Percentiles rank a stretch among this genome's conserved stretches.
These are phyloP conservation scores for Neurospora sp. DNA, from an alignment of 495 filamentous ascomycete genomes.

Conservation along the genomic window DNA sequence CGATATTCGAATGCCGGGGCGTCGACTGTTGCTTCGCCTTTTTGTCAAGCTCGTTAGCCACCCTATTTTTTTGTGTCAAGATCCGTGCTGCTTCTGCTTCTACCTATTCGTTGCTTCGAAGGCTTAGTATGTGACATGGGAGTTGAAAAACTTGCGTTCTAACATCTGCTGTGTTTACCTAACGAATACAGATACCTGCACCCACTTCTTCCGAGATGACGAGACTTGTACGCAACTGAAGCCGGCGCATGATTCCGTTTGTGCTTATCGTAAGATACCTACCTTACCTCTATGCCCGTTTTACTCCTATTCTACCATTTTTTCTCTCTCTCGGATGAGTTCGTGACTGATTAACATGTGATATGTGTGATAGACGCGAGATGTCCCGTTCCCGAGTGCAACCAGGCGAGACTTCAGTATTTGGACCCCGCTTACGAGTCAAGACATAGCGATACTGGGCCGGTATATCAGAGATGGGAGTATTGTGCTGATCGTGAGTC, in stretches of 20 bases:
- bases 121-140: neutral
- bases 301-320: neutral
- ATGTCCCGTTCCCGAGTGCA: constrained; percentile 16
- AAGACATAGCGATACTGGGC: neutral
- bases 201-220: constrained; percentile 10
- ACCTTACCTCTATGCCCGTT: neutral
- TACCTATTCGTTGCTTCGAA: neutral
- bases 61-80: neutral
- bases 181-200: constrained; percentile 10
- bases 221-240: constrained; percentile 18
- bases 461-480: constrained; percentile 14
- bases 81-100: neutral
- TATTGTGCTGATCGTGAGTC: constrained; percentile 19
- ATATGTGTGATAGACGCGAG: constrained; percentile 10
- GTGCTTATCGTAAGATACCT: constrained; percentile 11
- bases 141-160: neutral
- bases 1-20: constrained; percentile 4
- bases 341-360: neutral
- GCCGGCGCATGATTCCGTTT: constrained; percentile 15
- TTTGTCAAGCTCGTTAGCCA: constrained; percentile 16
- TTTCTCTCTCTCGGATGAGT: neutral
- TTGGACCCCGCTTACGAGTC: constrained; percentile 15
- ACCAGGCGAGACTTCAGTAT: constrained; percentile 14
- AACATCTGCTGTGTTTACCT: neutral
- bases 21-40: constrained; percentile 9